Evolutionary conservation across 805 yeast genomes (phyloP).

Genomic region (Pichia phayaonensis): DNA sequence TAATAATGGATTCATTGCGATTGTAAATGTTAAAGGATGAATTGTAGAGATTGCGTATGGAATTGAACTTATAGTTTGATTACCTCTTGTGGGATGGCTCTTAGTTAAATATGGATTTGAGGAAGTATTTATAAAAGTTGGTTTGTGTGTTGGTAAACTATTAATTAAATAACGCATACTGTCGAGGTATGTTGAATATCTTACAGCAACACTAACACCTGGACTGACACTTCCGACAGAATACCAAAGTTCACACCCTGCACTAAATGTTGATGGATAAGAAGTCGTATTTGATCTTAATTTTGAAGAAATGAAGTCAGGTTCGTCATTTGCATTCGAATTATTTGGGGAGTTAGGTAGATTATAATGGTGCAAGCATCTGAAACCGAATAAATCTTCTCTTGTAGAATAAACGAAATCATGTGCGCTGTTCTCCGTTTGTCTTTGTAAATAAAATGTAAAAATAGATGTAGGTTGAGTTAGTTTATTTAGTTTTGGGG

Average conservation of each 20-base stretch:
- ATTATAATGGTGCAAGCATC: slow-evolving; percentile 67
- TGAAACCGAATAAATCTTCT: slow-evolving; percentile 74
- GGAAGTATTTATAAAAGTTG: not conserved
- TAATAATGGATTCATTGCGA: slow-evolving; percentile 80
- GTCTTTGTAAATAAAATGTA: slow-evolving; percentile 66
- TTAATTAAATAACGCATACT: slow-evolving; percentile 8
- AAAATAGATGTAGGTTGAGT: slow-evolving; percentile 36
- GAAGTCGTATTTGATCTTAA: not conserved
- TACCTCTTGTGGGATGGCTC: not conserved
- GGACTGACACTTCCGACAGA: slow-evolving; percentile 81
- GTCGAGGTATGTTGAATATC: slow-evolving; percentile 64
- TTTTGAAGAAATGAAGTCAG: slow-evolving; percentile 1
- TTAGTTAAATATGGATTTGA: not conserved
- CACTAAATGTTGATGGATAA: slow-evolving; percentile 41
- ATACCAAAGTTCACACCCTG: slow-evolving; percentile 87
- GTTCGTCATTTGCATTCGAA: not conserved
- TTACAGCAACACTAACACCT: slow-evolving; percentile 75
- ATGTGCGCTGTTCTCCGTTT: slow-evolving; percentile 52
- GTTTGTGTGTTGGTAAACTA: not conserved
- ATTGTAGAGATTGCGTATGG: slow-evolving; percentile 7
- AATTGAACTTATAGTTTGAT: slow-evolving; percentile 1
- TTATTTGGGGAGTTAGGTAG: not conserved
- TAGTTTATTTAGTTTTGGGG: slow-evolving; percentile 27
- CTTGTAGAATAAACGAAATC: slow-evolving; percentile 79
- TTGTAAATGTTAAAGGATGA: slow-evolving; percentile 77